A percentile compares a stretch with the other conserved stretches of the same genome.
Conservation (phyloP, 257 asterid genomes). For the Striga asiatica region DNA sequence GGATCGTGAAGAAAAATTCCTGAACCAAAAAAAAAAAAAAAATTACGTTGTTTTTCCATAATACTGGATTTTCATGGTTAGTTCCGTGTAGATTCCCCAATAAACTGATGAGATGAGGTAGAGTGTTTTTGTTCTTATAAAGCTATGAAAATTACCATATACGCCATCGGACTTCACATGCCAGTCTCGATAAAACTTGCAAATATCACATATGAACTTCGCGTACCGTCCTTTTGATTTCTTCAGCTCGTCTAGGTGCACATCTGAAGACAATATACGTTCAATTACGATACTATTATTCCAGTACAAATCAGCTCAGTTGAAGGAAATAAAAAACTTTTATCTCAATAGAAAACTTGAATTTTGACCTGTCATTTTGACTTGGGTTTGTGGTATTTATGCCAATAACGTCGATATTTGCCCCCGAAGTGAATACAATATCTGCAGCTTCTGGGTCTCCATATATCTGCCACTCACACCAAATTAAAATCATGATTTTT, state of each 20-base stretch:
- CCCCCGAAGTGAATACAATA: conserved; percentile 81
- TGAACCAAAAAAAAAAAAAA: conserved; percentile 13
- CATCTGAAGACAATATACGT: conserved; percentile 43
- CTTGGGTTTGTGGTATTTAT: conserved; percentile 85
- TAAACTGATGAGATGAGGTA: too few species aligned
- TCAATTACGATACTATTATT: neutral
- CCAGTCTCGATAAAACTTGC: conserved; percentile 94
- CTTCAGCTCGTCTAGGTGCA: conserved; percentile 55
- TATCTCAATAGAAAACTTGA: neutral
- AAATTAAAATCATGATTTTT: too few species aligned
- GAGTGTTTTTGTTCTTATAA: too few species aligned
- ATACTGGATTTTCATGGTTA: too few species aligned
- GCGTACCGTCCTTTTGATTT: conserved; percentile 68
- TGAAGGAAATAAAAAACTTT: neutral
- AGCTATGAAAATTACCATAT: conserved; percentile 46
- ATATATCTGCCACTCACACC: conserved; percentile 61
- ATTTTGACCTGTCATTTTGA: conserved; percentile 63
- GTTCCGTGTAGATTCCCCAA: too few species aligned
- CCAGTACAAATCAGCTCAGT: neutral
- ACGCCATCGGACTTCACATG: conserved; percentile 88
- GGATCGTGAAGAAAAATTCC: conserved; percentile 96
- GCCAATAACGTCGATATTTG: conserved; percentile 78
- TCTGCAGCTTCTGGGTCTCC: conserved; percentile 99
- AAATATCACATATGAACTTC: conserved; percentile 44
- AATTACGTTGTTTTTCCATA: too few species aligned